Evolutionary conservation across 306 rosid genomes (phyloP).

Genomic region (Malus sylvestris): DNA sequence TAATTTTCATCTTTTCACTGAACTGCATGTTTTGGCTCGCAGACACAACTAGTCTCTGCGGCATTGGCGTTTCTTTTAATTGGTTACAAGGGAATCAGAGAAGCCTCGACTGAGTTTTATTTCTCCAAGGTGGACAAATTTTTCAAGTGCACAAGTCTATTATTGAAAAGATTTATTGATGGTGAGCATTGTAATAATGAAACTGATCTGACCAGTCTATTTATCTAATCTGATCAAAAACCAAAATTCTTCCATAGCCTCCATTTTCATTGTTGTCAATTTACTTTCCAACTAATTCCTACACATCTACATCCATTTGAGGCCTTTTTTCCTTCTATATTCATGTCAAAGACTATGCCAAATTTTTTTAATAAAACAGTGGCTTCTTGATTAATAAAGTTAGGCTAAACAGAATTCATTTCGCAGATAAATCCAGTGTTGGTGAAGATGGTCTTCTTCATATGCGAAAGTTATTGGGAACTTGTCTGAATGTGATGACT

Average conservation of each 20-base stretch:
- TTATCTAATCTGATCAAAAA: not conserved
- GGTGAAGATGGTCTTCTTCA: slow-evolving; percentile 36
- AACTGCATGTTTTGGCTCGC: slow-evolving; percentile 33
- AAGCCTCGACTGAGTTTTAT: slow-evolving; percentile 54
- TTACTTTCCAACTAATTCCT: not conserved
- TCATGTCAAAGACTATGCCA: not conserved
- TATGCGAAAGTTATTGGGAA: slow-evolving; percentile 47
- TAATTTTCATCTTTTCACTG: slow-evolving; percentile 20
- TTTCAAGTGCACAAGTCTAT: slow-evolving; percentile 43
- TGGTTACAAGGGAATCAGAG: slow-evolving; percentile 61
- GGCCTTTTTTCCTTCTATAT: not conserved
- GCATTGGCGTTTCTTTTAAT: slow-evolving; percentile 61
- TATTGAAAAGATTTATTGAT: slow-evolving; percentile 45
- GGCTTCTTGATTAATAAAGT: slow-evolving; percentile 13
- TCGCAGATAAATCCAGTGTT: slow-evolving; percentile 53
- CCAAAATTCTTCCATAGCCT: not conserved
- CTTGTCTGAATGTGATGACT: slow-evolving; percentile 53
- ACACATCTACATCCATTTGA: not conserved
- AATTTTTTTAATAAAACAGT: not conserved
- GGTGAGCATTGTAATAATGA: slow-evolving; percentile 41
- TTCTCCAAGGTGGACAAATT: slow-evolving; percentile 58
- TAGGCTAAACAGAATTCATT: slow-evolving; percentile 10
- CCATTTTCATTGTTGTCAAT: not conserved
- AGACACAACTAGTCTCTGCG: slow-evolving; percentile 52
- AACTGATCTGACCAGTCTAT: slow-evolving; percentile 11